Evolutionary conservation across 2,329 filamentous ascomycete species (phyloP).

Genomic region (Paraphoma chrysanthemicola): DNA sequence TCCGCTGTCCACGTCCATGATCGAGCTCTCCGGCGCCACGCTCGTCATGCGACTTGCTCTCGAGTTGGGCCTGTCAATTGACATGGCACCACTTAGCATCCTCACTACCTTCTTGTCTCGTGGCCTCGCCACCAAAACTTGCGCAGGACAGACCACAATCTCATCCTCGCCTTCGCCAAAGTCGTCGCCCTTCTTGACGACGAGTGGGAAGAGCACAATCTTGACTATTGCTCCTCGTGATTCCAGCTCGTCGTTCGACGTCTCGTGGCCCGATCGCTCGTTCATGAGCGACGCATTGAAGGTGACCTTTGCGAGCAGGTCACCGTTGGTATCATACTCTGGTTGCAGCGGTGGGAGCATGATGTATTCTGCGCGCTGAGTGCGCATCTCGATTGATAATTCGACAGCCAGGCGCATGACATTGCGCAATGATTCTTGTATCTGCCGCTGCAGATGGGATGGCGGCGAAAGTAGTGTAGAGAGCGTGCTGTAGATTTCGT

Average conservation of each 20-base stretch:
- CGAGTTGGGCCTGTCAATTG: constrained; percentile 46
- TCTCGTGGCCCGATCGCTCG: constrained; percentile 77
- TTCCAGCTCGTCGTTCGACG: constrained; percentile 82
- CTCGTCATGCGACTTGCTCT: constrained; percentile 34
- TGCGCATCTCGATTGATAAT: constrained; percentile 95
- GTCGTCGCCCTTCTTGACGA: constrained; percentile 95
- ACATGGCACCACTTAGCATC: constrained; percentile 59
- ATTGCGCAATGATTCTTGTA: constrained; percentile 82
- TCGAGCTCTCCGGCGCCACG: constrained; percentile 40
- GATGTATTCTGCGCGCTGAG: constrained; percentile 94
- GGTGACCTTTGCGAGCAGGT: constrained; percentile 82
- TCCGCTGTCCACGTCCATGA: constrained; percentile 42
- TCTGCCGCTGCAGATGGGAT: constrained; percentile 77
- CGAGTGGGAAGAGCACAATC: constrained; percentile 92
- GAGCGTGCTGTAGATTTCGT: constrained; percentile 86
- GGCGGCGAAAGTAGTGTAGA: constrained; percentile 87
- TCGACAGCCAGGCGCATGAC: constrained; percentile 89
- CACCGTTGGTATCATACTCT: constrained; percentile 92
- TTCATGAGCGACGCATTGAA: constrained; percentile 97
- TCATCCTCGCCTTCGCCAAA: constrained; percentile 87
- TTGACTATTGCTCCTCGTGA: constrained; percentile 78
- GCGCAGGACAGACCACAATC: constrained; percentile 92
- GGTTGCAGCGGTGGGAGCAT: constrained; percentile 96
- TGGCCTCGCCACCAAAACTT: constrained; percentile 77
- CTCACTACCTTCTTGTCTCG: constrained; percentile 58